Conservation (phyloP, 441 rosid species). For the Corymbia calophylla region DNA sequence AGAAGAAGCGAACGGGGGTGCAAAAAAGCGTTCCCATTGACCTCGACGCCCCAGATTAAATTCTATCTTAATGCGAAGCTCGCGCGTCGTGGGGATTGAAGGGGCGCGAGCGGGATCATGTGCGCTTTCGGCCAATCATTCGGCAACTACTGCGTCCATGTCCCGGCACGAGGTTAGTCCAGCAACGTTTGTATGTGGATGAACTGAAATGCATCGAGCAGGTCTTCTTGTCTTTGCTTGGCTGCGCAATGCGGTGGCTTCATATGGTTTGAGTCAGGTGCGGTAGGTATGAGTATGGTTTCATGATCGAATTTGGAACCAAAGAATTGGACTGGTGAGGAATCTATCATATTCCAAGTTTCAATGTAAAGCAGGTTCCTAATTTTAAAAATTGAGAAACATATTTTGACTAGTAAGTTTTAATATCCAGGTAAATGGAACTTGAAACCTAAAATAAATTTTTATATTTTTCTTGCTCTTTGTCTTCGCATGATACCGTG, state of each 20-base stretch:
- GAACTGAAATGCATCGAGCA: background rate
- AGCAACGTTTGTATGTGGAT: too few species aligned
- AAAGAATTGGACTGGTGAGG: rapidly evolving
- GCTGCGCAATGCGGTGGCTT: too few species aligned
- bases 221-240: rapidly evolving
- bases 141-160: background rate
- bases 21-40: background rate
- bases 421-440: too few species aligned
- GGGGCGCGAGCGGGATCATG: background rate
- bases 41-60: background rate
- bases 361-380: rapidly evolving
- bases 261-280: too few species aligned
- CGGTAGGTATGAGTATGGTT: rapidly evolving
- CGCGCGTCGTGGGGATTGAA: background rate
- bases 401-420: rapidly evolving
- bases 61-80: background rate
- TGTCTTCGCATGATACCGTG: too few species aligned
- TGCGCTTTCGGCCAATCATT: background rate
- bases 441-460: background rate
- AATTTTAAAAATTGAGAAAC: rapidly evolving
- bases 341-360: rapidly evolving
- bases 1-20: background rate
- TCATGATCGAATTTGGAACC: too few species aligned
- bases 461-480: too few species aligned
- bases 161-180: background rate